Base-by-base conservation (phyloP, 257 asterid genomes). In the Pogostemon cablin region DNA sequence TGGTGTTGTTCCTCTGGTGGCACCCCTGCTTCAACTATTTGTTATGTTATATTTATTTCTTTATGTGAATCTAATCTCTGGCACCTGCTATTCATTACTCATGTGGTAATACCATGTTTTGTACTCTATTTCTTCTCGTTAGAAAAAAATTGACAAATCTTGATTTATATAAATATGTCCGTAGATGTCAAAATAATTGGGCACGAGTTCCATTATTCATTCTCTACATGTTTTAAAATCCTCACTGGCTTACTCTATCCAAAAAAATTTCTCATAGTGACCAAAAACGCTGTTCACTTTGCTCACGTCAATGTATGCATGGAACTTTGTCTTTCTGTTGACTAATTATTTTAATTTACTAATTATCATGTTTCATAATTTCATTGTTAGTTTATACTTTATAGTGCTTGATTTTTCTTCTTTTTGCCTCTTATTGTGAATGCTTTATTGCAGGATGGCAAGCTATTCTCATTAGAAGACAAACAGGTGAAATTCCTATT, bases 381-480 rank as follows among this genome's bases (percentile, higher is more conserved):
- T 47, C 61, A 25, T 41, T 46, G 38, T 71, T 7, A n/a, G 12
- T n/a, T 54, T 25, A 4, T 44, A 39, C 10, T 37, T 42, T 25
- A 12, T 68, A 57, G 5, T 35, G 66, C 68, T 37, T 72, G 38
- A 57, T 65, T 34, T 12, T 25, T 37, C 5, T 76, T 32, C 52
- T 17, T 43, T 43, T 52, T 12, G 40, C 34, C 42, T 17, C 52
- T 55, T 49, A 72, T 59, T 37, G 0, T 32, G 1, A 54, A 58
- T 63, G 12, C 77, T 74, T 56, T 25, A 32, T 72, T 82, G 86
- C 86, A 91, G 98, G 96, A 83, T 80, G 96, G 84, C 65, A 90
- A 82, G 69, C 77, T 92, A 53, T 85, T 79, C 46, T 79, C 96
- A 3, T 56, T 92, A 67, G 98, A 90, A 81, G 81, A 77, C 69